A percentile compares a stretch with the other conserved stretches of the same genome.
Evolutionary conservation across 306 rosid genomes (phyloP).

Genomic region (Pueraria montana): DNA sequence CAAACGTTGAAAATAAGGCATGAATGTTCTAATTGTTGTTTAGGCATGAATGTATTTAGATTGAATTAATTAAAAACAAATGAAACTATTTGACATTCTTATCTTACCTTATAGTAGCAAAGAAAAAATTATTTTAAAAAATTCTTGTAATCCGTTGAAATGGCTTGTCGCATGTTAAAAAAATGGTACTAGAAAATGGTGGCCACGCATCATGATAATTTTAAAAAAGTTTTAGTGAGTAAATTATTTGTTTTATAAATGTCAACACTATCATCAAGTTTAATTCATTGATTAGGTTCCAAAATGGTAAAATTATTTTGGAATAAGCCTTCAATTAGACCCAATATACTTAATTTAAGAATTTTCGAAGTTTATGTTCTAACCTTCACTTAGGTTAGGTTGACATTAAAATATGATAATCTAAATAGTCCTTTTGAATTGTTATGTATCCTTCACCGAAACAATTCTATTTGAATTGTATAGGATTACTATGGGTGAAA

Average conservation of each 20-base stretch:
- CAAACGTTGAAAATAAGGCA: conserved; percentile 23
- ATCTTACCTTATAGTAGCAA: too few species aligned
- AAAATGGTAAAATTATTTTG: not conserved
- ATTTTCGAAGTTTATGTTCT: too few species aligned
- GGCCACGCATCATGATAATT: not conserved
- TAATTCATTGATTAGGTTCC: not conserved
- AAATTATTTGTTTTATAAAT: not conserved
- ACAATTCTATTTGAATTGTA: too few species aligned
- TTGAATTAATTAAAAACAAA: not conserved
- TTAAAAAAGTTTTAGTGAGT: not conserved
- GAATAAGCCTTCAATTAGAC: not conserved
- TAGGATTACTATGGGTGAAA: too few species aligned
- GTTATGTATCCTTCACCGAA: too few species aligned
- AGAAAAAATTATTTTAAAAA: too few species aligned
- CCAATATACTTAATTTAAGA: not conserved
- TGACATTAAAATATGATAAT: too few species aligned
- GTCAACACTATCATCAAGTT: not conserved
- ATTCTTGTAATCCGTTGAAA: too few species aligned
- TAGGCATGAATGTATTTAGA: not conserved
- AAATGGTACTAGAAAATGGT: not conserved
- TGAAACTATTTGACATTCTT: conserved; percentile 23
- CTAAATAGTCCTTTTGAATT: too few species aligned
- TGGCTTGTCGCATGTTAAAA: not conserved
- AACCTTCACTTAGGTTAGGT: too few species aligned
- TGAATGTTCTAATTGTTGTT: not conserved